Evolutionary conservation across 169 alveolate genomes (phyloP).

Genomic region (Pseudocohnilembus persalinus): DNA sequence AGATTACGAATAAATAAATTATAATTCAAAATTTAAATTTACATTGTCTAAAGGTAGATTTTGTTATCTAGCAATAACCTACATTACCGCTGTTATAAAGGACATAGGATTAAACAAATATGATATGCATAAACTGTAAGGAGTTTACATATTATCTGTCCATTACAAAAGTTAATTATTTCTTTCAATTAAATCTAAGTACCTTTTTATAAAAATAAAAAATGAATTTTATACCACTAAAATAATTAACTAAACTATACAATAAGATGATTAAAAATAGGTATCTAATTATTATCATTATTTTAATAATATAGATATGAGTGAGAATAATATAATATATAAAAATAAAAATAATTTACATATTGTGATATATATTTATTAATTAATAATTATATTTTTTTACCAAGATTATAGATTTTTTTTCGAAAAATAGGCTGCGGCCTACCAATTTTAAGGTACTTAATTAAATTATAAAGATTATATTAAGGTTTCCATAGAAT

Average conservation of each 20-base stretch:
- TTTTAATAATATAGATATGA: no score
- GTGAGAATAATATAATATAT: no score
- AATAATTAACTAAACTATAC: no score
- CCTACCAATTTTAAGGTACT: conserved; percentile 89
- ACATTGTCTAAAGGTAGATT: conserved; percentile 90
- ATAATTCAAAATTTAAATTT: conserved; percentile 54
- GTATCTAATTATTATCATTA: no score
- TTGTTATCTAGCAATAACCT: conserved; percentile 90
- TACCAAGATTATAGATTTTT: conserved; percentile 91
- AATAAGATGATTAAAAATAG: no score
- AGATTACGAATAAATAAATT: background rate
- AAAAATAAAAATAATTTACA: no score
- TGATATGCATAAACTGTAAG: conserved; percentile 80
- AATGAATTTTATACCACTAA: no score
- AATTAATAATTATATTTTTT: no score
- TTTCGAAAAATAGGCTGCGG: conserved; percentile 89
- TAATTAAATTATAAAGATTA: conserved; percentile 77
- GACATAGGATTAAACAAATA: conserved; percentile 96
- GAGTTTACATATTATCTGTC: conserved; percentile 84
- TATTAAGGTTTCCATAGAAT: conserved; percentile 91
- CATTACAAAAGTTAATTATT: conserved; percentile 84
- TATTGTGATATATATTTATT: no score
- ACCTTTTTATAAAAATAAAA: background rate
- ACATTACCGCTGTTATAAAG: conserved; percentile 94
- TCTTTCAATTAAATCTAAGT: conserved; percentile 85